Evolutionary conservation across 768 basidiomycete genomes (phyloP).

Genomic region (Pisolithus sp.): DNA sequence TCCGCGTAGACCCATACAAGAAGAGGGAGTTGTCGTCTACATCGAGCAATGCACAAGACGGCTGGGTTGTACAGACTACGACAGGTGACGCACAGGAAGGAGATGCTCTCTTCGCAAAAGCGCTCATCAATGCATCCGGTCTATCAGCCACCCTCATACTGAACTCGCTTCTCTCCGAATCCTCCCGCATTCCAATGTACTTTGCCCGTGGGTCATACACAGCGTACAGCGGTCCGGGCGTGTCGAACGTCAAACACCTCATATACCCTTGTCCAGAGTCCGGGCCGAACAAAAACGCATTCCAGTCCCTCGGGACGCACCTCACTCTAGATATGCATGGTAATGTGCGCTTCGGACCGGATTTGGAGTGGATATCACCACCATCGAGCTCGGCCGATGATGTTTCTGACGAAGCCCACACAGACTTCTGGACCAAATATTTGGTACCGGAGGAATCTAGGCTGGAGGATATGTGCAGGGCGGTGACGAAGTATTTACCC

Average conservation of each 20-base stretch:
- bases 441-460: conserved; percentile 59
- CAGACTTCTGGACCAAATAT: conserved; percentile 72
- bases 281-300: conserved; percentile 50
- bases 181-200: conserved; percentile 62
- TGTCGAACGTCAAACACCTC: conserved; percentile 59
- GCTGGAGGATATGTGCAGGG: conserved; percentile 58
- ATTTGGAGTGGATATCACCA: conserved; percentile 79
- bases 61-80: conserved; percentile 85
- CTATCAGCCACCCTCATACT: conserved; percentile 65
- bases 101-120: conserved; percentile 67
- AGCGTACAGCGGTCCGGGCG: conserved; percentile 76
- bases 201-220: conserved; percentile 86
- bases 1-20: conserved; percentile 69
- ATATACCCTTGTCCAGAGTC: conserved; percentile 88
- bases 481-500: conserved; percentile 72
- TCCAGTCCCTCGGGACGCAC: conserved; percentile 89
- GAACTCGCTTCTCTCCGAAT: conserved; percentile 58
- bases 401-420: conserved; percentile 35
- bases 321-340: conserved; percentile 82
- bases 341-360: conserved; percentile 86
- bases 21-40: conserved; percentile 21
- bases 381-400: conserved; percentile 27
- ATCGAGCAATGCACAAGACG: conserved; percentile 37
- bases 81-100: conserved; percentile 44
- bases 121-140: conserved; percentile 79